Conservation (phyloP, 2,329 filamentous ascomycete species). For the Arthroderma uncinatum region DNA sequence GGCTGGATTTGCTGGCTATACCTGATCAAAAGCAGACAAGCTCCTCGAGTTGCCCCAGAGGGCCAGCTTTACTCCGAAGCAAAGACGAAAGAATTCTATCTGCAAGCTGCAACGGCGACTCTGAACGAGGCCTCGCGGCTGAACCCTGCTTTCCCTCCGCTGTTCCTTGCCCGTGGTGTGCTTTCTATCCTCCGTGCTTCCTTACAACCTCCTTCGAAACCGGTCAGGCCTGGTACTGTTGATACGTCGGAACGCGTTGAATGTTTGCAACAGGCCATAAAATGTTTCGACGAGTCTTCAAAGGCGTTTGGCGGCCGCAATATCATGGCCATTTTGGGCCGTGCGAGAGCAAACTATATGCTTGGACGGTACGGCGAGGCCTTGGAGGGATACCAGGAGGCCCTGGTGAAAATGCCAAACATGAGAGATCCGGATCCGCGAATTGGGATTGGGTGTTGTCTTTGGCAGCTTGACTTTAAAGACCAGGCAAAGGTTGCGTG, state of each 20-base stretch:
- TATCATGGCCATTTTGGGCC: conserved; percentile 83
- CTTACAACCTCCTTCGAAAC: conserved; percentile 62
- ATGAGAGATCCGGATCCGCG: conserved; percentile 87
- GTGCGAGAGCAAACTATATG: conserved; percentile 75
- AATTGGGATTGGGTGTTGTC: conserved; percentile 90
- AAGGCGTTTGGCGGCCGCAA: conserved; percentile 76
- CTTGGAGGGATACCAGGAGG: conserved; percentile 73
- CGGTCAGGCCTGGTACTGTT: conserved; percentile 48
- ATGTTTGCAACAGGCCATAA: conserved; percentile 70
- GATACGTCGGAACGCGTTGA: conserved; percentile 64
- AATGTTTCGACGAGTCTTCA: conserved; percentile 89
- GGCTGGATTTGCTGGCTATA: conserved; percentile 85
- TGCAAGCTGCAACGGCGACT: conserved; percentile 78
- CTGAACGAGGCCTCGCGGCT: conserved; percentile 93
- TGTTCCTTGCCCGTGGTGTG: conserved; percentile 84
- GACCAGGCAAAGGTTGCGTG: conserved; percentile 84
- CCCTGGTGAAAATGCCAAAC: conserved; percentile 72
- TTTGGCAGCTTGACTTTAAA: conserved; percentile 93
- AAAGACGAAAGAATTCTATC: conserved; percentile 86
- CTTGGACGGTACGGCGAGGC: conserved; percentile 78
- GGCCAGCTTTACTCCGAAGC: conserved; percentile 56
- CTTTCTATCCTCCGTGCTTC: conserved; percentile 80
- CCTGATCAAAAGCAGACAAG: conserved; percentile 76
- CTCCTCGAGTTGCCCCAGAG: conserved; percentile 56
- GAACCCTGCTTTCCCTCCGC: conserved; percentile 81